Percentiles rank a stretch among this genome's conserved stretches.
Evolutionary conservation across 2,329 filamentous ascomycete genomes (phyloP).

Genomic region (Phyllosticta citriasiana): DNA sequence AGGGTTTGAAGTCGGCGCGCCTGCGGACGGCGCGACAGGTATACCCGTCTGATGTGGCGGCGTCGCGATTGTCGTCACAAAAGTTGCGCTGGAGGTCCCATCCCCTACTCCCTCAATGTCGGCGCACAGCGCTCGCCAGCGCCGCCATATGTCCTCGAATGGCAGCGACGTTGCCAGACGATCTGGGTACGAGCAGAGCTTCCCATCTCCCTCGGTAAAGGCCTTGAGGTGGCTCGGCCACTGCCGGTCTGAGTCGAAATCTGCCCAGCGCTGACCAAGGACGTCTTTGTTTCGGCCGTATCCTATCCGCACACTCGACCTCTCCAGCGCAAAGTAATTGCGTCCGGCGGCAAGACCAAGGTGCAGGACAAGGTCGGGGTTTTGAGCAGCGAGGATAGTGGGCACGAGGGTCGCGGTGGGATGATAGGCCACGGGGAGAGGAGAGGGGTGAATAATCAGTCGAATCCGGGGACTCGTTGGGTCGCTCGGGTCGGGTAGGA

Average conservation of each 20-base stretch:
- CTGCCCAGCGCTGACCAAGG: conserved; percentile 38
- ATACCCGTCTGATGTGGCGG: not conserved
- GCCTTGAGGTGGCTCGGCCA: conserved; percentile 16
- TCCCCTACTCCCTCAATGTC: not conserved
- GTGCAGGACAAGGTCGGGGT: conserved; percentile 57
- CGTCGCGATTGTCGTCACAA: not conserved
- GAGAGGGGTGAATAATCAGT: conserved; percentile 54
- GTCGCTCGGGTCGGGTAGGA: conserved; percentile 8
- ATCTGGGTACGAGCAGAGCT: conserved; percentile 11
- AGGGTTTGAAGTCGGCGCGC: not conserved
- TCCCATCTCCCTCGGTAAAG: not conserved
- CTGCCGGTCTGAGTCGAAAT: conserved; percentile 20
- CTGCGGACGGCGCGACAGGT: not conserved
- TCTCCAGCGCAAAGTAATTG: conserved; percentile 61
- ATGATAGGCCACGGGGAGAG: conserved; percentile 63
- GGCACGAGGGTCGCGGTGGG: conserved; percentile 56
- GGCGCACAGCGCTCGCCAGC: conserved; percentile 12
- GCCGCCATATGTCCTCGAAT: conserved; percentile 13
- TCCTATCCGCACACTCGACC: conserved; percentile 58
- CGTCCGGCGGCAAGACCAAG: conserved; percentile 66
- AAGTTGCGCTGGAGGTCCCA: not conserved
- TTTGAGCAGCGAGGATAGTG: conserved; percentile 43
- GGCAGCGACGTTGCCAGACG: conserved; percentile 18
- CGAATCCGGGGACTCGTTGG: conserved; percentile 32
- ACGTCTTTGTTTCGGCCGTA: conserved; percentile 59